These are phyloP conservation scores for Tulasnella calospora DNA, from an alignment of 768 basidiomycete genomes.

Conservation along the genomic window DNA sequence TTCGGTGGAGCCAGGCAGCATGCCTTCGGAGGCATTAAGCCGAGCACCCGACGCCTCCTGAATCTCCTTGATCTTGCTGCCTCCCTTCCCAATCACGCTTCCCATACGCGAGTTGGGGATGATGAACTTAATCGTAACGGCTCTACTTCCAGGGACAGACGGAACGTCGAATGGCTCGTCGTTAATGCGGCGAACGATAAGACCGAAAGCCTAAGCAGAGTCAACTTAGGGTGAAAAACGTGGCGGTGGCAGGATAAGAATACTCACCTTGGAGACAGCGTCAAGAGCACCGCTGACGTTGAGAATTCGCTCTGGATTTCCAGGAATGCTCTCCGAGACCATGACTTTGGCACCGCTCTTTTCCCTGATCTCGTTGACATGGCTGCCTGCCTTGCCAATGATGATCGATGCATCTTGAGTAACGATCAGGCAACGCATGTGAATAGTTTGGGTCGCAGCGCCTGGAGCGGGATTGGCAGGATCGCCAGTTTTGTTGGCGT, in stretches of 20 bases:
- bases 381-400: slow-evolving; percentile 91
- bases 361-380: slow-evolving; percentile 98
- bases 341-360: slow-evolving; percentile 95
- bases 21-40: slow-evolving; percentile 93
- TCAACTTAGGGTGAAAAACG: not conserved
- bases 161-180: slow-evolving; percentile 98
- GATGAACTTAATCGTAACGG: slow-evolving; percentile 99
- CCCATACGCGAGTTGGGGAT: slow-evolving; percentile 99
- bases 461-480: slow-evolving; percentile 47
- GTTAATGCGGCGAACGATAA: slow-evolving; percentile 97
- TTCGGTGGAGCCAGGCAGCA: slow-evolving; percentile 99
- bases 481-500: slow-evolving; percentile 7
- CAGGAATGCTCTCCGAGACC: slow-evolving; percentile 97
- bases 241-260: slow-evolving; percentile 6
- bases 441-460: slow-evolving; percentile 63
- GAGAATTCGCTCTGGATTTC: slow-evolving; percentile 97
- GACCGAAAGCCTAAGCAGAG: slow-evolving; percentile 78
- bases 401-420: slow-evolving; percentile 99
- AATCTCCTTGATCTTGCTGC: slow-evolving; percentile 98
- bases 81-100: slow-evolving; percentile 95
- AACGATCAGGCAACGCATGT: slow-evolving; percentile 97
- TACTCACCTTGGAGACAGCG: slow-evolving; percentile 90
- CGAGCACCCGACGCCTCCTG: slow-evolving; percentile 97
- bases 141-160: slow-evolving; percentile 94
- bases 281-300: slow-evolving; percentile 95